phyloP scores from a whole-genome alignment of 164 flowering plant genomes.

The Stephania japonica region DNA sequence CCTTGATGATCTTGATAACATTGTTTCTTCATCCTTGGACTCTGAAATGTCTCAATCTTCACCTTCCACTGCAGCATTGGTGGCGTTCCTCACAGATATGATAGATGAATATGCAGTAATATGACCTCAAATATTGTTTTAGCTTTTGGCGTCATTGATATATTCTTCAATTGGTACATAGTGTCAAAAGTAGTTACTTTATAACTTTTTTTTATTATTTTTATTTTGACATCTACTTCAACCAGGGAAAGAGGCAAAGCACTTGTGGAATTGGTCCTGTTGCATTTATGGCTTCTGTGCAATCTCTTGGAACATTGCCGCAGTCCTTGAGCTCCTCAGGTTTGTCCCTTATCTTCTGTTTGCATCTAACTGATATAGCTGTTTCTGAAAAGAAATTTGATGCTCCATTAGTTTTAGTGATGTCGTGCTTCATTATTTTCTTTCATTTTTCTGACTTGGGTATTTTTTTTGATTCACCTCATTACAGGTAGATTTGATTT shows the following conservation, averaged over 20 bases:
- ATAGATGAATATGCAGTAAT: constrained; percentile 87
- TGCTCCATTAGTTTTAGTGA: not conserved
- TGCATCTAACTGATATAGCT: not conserved
- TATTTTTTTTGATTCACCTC: constrained; percentile 11
- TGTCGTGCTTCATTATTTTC: not conserved
- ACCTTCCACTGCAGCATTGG: constrained; percentile 37
- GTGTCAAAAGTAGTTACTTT: not conserved
- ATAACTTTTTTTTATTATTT: not conserved
- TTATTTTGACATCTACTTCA: constrained; percentile 5
- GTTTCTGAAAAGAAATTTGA: not conserved
- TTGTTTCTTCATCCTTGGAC: constrained; percentile 57
- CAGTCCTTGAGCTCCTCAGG: constrained; percentile 76
- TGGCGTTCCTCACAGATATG: constrained; percentile 62
- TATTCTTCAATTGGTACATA: not conserved
- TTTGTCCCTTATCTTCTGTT: constrained; percentile 8
- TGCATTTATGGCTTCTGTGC: constrained; percentile 77
- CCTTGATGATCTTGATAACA: constrained; percentile 89
- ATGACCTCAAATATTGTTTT: not conserved
- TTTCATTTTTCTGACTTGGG: not conserved
- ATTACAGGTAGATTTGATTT: constrained; percentile 85
- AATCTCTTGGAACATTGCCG: constrained; percentile 60
- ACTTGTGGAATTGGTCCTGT: constrained; percentile 80
- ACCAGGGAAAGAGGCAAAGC: constrained; percentile 62
- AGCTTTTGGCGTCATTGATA: not conserved
- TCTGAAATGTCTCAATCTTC: constrained; percentile 70